Conservation (phyloP, 2,329 filamentous ascomycete genomes). For the Fusarium sambucinum region DNA sequence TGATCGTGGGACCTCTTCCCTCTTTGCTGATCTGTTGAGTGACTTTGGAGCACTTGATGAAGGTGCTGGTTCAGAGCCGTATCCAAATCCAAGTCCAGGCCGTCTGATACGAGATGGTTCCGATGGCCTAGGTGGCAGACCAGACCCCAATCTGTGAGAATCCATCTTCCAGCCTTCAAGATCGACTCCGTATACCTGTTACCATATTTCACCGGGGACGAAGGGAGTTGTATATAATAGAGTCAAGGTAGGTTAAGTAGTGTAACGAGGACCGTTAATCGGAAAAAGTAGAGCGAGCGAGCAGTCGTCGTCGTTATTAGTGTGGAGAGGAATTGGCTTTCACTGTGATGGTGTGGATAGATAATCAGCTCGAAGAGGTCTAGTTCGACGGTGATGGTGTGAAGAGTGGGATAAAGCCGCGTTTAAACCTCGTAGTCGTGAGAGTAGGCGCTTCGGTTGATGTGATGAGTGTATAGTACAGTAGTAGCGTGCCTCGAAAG, state of each 20-base stretch:
- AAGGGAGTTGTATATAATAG: constrained; percentile 30
- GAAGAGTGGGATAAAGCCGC: constrained; percentile 42
- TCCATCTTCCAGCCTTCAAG: constrained; percentile 57
- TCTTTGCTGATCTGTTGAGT: constrained; percentile 40
- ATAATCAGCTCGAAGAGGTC: constrained; percentile 40
- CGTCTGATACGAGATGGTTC: constrained; percentile 52
- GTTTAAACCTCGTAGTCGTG: constrained; percentile 38
- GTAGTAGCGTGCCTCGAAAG: constrained; percentile 23
- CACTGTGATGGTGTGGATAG: constrained; percentile 42
- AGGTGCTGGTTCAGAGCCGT: constrained; percentile 35
- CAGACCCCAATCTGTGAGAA: constrained; percentile 56
- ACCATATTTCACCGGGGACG: constrained; percentile 40
- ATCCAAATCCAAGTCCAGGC: constrained; percentile 32
- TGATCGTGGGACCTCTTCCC: constrained; percentile 36
- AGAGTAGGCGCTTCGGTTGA: constrained; percentile 40
- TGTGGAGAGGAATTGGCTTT: constrained; percentile 38
- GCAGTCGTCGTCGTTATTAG: constrained; percentile 48
- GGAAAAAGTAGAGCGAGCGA: constrained; percentile 27
- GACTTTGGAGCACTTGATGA: constrained; percentile 43
- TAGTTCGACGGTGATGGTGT: constrained; percentile 47
- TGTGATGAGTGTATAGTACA: constrained; percentile 38
- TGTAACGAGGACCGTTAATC: constrained; percentile 41
- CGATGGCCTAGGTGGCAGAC: constrained; percentile 56
- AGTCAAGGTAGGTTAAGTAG: no score
- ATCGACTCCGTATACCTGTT: constrained; percentile 27